Evolutionary conservation across 2,329 filamentous ascomycete species (phyloP).

Genomic region (Clonostachys solani): DNA sequence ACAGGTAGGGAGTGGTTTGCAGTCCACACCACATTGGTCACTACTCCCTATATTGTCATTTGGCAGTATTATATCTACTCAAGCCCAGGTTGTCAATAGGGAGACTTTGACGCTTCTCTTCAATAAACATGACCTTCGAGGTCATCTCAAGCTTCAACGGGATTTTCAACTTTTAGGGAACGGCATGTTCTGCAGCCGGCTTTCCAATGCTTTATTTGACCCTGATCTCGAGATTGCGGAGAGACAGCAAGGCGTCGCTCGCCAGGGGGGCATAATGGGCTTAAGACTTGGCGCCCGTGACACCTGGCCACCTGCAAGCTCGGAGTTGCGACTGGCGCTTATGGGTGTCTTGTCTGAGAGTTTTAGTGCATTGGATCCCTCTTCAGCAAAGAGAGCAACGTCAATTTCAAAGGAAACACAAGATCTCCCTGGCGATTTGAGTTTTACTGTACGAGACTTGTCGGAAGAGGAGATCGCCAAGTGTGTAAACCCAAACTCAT

Average conservation of each 20-base stretch:
- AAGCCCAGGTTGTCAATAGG: constrained; percentile 73
- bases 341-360: constrained; percentile 82
- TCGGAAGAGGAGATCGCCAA: constrained; percentile 72
- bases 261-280: constrained; percentile 71
- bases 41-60: constrained; percentile 69
- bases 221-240: constrained; percentile 78
- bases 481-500: constrained; percentile 76
- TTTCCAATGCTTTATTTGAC: constrained; percentile 82
- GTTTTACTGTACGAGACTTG: constrained; percentile 82
- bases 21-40: constrained; percentile 50
- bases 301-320: constrained; percentile 90
- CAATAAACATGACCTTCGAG: constrained; percentile 62
- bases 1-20: constrained; percentile 7
- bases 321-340: constrained; percentile 82
- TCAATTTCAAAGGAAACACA: constrained; percentile 20
- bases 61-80: constrained; percentile 66
- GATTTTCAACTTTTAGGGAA: constrained; percentile 83
- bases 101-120: constrained; percentile 76
- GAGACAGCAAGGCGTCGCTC: constrained; percentile 62
- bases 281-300: constrained; percentile 76
- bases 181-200: constrained; percentile 73
- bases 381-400: constrained; percentile 12
- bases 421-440: constrained; percentile 63
- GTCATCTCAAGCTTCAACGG: constrained; percentile 71
- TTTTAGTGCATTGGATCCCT: constrained; percentile 37